Percentiles rank a stretch among this genome's conserved stretches.
Evolutionary conservation across 2,329 filamentous ascomycete genomes (phyloP).

Genomic region (Cladosporium sp.): DNA sequence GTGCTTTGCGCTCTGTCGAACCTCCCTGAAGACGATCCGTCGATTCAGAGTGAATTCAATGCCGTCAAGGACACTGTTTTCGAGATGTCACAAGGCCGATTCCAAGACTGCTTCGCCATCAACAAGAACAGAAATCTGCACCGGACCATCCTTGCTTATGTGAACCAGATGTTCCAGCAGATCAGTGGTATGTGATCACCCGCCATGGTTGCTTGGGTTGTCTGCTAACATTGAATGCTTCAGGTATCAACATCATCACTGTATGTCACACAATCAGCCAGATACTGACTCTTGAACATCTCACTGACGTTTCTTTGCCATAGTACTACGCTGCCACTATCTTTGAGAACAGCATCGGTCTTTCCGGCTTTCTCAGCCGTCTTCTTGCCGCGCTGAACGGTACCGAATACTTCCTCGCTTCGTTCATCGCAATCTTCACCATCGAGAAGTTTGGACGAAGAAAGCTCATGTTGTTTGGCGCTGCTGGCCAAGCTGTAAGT

Average conservation of each 20-base stretch:
- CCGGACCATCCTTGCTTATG: constrained; percentile 35
- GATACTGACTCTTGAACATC: too few relatives aligned
- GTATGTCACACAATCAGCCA: neutral
- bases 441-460: constrained; percentile 57
- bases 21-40: constrained; percentile 46
- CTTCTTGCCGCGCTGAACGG: constrained; percentile 56
- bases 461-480: constrained; percentile 71
- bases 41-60: constrained; percentile 49
- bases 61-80: constrained; percentile 56
- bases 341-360: constrained; percentile 54
- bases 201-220: neutral
- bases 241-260: constrained; percentile 7
- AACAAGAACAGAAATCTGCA: constrained; percentile 38
- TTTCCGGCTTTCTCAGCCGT: constrained; percentile 48
- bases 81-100: constrained; percentile 41
- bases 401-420: constrained; percentile 54
- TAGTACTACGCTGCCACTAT: constrained; percentile 48
- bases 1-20: constrained; percentile 51
- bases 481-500: constrained; percentile 46
- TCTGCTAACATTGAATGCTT: neutral
- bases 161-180: constrained; percentile 40
- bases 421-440: constrained; percentile 51
- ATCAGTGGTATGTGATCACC: constrained; percentile 28
- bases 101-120: constrained; percentile 33
- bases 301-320: neutral